Evolutionary conservation across 306 rosid genomes (phyloP), one percentile per base, ranked within the genome.

Genomic region (Medicago ruthenica): DNA sequence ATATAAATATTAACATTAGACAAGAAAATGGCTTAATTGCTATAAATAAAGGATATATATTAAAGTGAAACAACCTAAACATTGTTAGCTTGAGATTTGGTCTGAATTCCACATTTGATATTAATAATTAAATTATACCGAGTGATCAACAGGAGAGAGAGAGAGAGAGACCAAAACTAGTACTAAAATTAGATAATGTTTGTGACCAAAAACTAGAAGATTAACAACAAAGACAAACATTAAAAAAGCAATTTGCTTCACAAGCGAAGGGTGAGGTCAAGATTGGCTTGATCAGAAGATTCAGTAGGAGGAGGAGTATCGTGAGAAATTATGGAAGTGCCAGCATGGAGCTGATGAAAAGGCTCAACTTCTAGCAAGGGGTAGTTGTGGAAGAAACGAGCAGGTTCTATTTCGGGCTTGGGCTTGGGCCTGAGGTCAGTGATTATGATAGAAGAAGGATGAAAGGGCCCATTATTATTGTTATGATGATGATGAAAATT

Each of bases 211-310:
- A 4, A 4, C 27, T 34, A 34, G 5, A 34, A 3, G 48, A 44
- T 20, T 13, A 60, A 60, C 44, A 3, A 51, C 1, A 1, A 4
- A 7, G 1, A 27, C 4, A 27, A 27, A 27, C 31, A 27, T 27
- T 27, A 27, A 27, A 27, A 3, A 16, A 63, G 9, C 16, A 59
- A 2, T 4, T 16, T 16, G 15, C 8, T 76, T 86, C 80, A 89
- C 63, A 89, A 68, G 61, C 82, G 93, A 70, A 89, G 93, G 4
- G 85, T 86, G 77, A 89, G 93, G 60, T 89, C 93, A 48, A 89
- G 84, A 67, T 79, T 66, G 51, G 80, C 81, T 21, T 79, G 84
- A 4, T 83, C 66, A 4, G 27, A 39, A 39, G 75, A 16, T 64
- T 64, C 50, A 18, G 27, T 9, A 64, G 50, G 15, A 64, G 48